A percentile compares a stretch with the other conserved stretches of the same genome.
phyloP scores from a whole-genome alignment of 192 early-diverging fungal species.

The Entomortierella beljakovae region DNA sequence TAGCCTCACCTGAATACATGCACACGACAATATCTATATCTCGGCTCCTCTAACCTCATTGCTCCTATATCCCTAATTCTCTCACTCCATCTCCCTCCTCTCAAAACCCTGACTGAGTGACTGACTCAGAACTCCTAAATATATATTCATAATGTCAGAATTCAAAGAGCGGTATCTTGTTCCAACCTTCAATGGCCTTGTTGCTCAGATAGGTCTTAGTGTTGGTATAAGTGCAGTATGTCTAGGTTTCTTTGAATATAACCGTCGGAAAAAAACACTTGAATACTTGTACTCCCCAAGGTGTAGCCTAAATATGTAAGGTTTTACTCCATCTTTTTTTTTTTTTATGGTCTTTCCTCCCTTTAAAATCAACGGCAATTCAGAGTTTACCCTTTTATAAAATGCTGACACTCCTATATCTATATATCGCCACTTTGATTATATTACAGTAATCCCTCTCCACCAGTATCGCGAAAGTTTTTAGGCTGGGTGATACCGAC shows the following conservation, averaged over 20 bases:
- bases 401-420: background rate
- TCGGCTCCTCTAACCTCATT: background rate
- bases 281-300: slow-evolving; percentile 63
- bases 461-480: slow-evolving; percentile 56
- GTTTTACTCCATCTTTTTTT: background rate
- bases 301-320: slow-evolving; percentile 57
- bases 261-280: slow-evolving; percentile 59
- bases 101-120: no score
- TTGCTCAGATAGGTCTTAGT: slow-evolving; percentile 63
- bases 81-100: background rate
- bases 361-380: no score
- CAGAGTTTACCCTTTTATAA: no score
- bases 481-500: slow-evolving; percentile 64
- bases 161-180: slow-evolving; percentile 20
- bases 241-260: slow-evolving; percentile 62
- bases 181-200: slow-evolving; percentile 63
- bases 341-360: no score
- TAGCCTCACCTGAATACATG: no score
- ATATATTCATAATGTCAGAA: slow-evolving; percentile 19
- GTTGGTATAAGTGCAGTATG: slow-evolving; percentile 56
- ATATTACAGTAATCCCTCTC: slow-evolving; percentile 57
- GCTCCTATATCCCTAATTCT: background rate
- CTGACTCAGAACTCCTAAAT: no score
- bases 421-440: slow-evolving; percentile 1
- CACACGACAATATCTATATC: background rate